Evolutionary conservation across 345 rosid genomes (phyloP), one percentile per base, ranked within the genome.

Genomic region (Pugionium dolabratum): DNA sequence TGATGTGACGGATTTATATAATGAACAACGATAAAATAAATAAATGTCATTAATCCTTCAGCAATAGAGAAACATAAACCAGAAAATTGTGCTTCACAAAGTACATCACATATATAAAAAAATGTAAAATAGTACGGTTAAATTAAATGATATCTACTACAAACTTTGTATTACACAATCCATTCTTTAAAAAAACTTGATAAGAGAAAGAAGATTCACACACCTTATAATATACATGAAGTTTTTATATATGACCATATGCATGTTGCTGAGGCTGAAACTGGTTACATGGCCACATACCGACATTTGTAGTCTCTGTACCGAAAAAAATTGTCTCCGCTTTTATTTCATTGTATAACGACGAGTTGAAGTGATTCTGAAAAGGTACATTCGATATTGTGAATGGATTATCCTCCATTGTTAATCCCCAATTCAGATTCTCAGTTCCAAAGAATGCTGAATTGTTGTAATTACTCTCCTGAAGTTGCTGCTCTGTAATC

Each of bases 311-410:
- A 70, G 52, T 66, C 8, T 77, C 82, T 0, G 79, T 59, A 57
- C 75, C 79, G 45, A 84, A 64, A 80, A 78, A 72, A 62, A 74
- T 79, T 54, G 89, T 41, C 79, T 92, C 98, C 2, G 96, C 78
- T 80, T 86, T 92, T 39, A 87, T 81, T 44, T 82, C 91, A 59
- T 73, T 84, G 78, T 75, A 81, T 4, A 82, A 76, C 3, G 86
- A 78, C 32, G 81, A 84, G 37, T 79, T 82, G 54, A 79, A 78
- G 64, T 82, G 94, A 61, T 81, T 84, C 52, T 81, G 90, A 41
- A 88, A 70, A 62, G 66, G 85, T 47, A 48, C 4, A 56, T 75
- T 63, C 40, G 72, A 73, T 30, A 59, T 40, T 46, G 67, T 46
- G 44, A 66, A 73, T 51, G 51, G 67, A 57, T 36, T 55, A 6